Evolutionary conservation across 179 eudicot genomes (phyloP).

Genomic region (Corrigiola litoralis): DNA sequence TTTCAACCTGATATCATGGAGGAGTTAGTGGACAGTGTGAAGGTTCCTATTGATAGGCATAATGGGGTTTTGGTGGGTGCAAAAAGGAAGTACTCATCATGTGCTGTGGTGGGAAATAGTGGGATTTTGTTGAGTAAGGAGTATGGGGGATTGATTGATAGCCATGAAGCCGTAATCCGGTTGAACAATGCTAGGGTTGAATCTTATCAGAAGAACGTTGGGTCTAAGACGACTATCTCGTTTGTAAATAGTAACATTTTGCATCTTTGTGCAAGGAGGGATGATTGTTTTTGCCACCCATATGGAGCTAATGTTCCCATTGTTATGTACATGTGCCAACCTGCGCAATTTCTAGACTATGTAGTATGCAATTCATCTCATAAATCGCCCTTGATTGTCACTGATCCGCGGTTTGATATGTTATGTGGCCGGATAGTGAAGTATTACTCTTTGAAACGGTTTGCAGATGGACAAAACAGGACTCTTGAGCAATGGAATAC

Average conservation of each 20-base stretch:
- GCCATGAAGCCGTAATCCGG: slow-evolving; percentile 71
- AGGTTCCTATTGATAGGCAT: slow-evolving; percentile 30
- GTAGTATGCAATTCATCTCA: slow-evolving; percentile 60
- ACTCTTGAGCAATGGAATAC: slow-evolving; percentile 55
- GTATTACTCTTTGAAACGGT: slow-evolving; percentile 76
- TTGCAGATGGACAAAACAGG: slow-evolving; percentile 37
- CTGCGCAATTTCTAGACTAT: slow-evolving; percentile 74
- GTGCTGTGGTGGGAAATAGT: slow-evolving; percentile 92
- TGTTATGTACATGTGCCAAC: slow-evolving; percentile 82
- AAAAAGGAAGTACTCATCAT: slow-evolving; percentile 39
- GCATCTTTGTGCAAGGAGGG: slow-evolving; percentile 69
- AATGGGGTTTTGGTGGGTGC: slow-evolving; percentile 14
- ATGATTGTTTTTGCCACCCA: slow-evolving; percentile 74
- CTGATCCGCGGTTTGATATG: slow-evolving; percentile 61
- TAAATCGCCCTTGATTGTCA: slow-evolving; percentile 55
- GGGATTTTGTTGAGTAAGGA: slow-evolving; percentile 67
- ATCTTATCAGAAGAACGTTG: slow-evolving; percentile 46
- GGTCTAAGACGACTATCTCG: slow-evolving; percentile 65
- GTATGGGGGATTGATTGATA: slow-evolving; percentile 58
- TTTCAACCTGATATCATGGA: slow-evolving; percentile 43
- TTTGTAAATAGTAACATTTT: slow-evolving; percentile 80
- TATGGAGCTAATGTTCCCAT: slow-evolving; percentile 64
- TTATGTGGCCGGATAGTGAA: slow-evolving; percentile 70
- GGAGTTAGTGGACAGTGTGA: slow-evolving; percentile 39
- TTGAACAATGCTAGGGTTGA: slow-evolving; percentile 71